Evolutionary conservation across 1,284 basidiomycete genomes (phyloP), one percentile per base, ranked within the genome.

Genomic region (Heterobasidion occidentale): DNA sequence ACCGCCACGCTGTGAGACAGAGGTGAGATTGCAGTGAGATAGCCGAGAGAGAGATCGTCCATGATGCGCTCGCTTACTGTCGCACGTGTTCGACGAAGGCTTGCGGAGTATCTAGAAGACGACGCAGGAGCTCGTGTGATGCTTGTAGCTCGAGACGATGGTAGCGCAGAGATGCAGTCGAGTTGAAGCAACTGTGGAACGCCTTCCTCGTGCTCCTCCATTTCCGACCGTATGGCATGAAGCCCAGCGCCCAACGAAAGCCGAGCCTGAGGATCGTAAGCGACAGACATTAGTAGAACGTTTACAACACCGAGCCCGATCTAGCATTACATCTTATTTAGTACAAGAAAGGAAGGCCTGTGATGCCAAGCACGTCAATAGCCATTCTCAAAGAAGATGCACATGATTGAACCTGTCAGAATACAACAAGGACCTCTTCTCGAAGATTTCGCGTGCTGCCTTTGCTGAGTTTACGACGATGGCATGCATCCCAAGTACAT

Each of bases 1-100:
- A 66, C 67, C 36, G 64, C 62, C 66, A 67, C 64, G 46, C 68
- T 69, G 53, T 20, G 14, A 5, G 27, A 27, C 27, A 49, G 55
- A 55, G 52, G 52, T 53, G 54, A 54, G 55, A 53, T 58, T 50
- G 33, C 19, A 47, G 44, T 33, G 2, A 49, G n/a, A 36, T 51
- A 56, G 19, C 55, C 3, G 19, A 34, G 17, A 9, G 9, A n/a
- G 42, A n/a, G 3, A 9, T 7, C 5, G 33, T 35, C 17, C 4
- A 14, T 38, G 33, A 8, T 5, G 27, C 1, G 27, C 27, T 27
- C 27, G 9, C 58, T 46, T 20, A 59, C 58, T 55, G 53, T 54
- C 52, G 53, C 36, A 57, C 44, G 38, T 56, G 59, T 27, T 54
- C 49, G 35, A 60, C 51, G 12, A 56, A 46, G 9, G 56, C 49